phyloP scores from a whole-genome alignment of 148 eudicot genomes.

The Fagopyrum tataricum region DNA sequence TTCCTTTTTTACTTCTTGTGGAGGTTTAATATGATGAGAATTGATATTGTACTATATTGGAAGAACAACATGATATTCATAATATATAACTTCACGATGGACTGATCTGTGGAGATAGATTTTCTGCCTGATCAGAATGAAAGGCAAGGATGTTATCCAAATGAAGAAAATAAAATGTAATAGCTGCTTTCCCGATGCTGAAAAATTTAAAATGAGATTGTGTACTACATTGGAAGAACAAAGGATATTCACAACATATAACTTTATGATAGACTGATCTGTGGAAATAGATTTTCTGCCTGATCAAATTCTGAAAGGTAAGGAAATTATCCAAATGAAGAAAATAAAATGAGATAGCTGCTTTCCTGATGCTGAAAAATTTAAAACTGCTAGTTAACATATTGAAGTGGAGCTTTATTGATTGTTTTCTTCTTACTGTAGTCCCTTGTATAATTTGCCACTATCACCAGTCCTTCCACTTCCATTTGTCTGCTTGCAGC shows the following conservation, averaged over 20 bases:
- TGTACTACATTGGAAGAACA: neutral
- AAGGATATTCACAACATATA: neutral
- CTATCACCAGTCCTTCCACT: slow-evolving; percentile 53
- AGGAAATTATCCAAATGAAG: neutral
- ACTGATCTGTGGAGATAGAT: no score
- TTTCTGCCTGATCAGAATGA: neutral
- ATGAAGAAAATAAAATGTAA: no score
- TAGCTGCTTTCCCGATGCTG: neutral
- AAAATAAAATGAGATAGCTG: neutral
- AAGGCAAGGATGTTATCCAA: neutral
- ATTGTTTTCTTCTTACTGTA: slow-evolving; percentile 34
- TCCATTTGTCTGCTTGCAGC: slow-evolving; percentile 40
- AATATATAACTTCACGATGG: neutral
- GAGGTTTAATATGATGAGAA: no score
- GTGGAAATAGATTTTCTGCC: neutral
- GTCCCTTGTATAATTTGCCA: slow-evolving; percentile 44
- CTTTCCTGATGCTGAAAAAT: neutral
- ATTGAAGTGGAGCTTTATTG: slow-evolving; percentile 29
- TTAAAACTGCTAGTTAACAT: neutral
- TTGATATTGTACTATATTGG: neutral
- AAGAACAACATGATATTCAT: neutral
- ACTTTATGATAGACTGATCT: neutral
- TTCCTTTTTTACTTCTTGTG: no score
- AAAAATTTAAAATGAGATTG: neutral
- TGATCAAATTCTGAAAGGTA: neutral